Evolutionary conservation across 2,329 filamentous ascomycete genomes (phyloP), one percentile per base, ranked within the genome.

Genomic region (Nemania sp.): DNA sequence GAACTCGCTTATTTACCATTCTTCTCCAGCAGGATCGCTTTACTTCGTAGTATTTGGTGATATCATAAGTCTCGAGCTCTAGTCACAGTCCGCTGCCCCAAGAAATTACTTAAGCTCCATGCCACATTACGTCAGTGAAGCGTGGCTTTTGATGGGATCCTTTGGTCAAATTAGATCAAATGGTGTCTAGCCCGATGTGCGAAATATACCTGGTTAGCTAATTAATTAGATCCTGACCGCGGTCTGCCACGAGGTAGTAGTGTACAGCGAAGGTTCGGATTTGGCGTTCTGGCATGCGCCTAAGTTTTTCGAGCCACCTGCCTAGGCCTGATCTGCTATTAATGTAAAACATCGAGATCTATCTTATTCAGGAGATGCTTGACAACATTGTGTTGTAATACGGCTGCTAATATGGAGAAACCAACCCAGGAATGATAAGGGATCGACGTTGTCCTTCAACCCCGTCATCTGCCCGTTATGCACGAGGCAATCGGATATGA

Each of bases 381-480:
- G 28, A 11, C 15, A 7, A 12, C 26, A 14, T 31, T 41, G 15
- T 22, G 39, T 22, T 37, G 30, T 19, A 39, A 44, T 42, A 34
- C 22, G 34, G 34, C 7, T 1, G 22, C 15, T 22, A 6, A 6
- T 30, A 30, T 37, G 34, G 17, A 19, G 37, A 40, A 39, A 49
- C 8, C 34, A 31, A 34, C 28, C 41, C 40, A 49, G 28, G 43
- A 40, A 45, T 24, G 22, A 26, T 23, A 43, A 48, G 44, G 23
- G 53, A 56, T 48, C 43, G 44, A 44, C 52, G 23, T 47, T 34
- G n/a, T n/a, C n/a, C n/a, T n/a, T n/a, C n/a, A n/a, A n/a, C n/a
- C n/a, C n/a, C n/a, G n/a, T n/a, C 14, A 52, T 52, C 47, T 37
- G 41, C 43, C 24, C 0, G 9, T 37, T 42, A 5, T 34, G 22